phyloP scores from a whole-genome alignment of 2,329 filamentous ascomycete species.

The Neodidymelliopsis sp. region DNA sequence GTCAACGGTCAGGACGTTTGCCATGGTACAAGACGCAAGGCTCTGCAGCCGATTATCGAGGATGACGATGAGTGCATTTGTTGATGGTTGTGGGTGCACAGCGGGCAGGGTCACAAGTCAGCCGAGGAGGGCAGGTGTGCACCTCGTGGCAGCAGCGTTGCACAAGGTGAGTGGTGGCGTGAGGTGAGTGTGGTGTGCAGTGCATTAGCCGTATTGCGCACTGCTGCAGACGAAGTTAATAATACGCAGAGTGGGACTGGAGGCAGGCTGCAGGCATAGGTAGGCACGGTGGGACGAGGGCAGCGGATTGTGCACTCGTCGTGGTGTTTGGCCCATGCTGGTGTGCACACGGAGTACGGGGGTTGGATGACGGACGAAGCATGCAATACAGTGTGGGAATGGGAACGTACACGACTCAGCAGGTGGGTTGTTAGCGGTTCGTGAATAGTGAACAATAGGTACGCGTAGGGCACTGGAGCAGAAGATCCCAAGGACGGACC shows the following conservation, averaged over 20 bases:
- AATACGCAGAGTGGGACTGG: slow-evolving; percentile 16
- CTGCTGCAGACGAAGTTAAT: slow-evolving; percentile 16
- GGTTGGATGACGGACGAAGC: too few species aligned
- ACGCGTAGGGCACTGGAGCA: slow-evolving; percentile 1
- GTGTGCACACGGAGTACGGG: too few species aligned
- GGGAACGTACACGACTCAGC: slow-evolving; percentile 3
- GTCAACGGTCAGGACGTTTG: slow-evolving; percentile 1
- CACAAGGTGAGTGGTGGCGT: slow-evolving; percentile 16
- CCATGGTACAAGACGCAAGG: not conserved
- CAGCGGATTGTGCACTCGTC: slow-evolving; percentile 6
- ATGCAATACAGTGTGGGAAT: too few species aligned
- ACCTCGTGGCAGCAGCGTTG: slow-evolving; percentile 11
- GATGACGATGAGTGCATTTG: not conserved
- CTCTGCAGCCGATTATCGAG: not conserved
- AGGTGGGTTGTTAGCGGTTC: not conserved
- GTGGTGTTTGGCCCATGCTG: not conserved
- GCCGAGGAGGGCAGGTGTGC: slow-evolving; percentile 8
- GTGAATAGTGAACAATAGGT: not conserved
- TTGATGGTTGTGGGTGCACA: slow-evolving; percentile 1
- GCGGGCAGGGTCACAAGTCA: slow-evolving; percentile 2
- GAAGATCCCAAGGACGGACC: slow-evolving; percentile 4
- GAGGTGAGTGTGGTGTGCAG: slow-evolving; percentile 16
- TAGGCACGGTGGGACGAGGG: slow-evolving; percentile 2
- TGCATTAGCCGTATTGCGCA: slow-evolving; percentile 17
- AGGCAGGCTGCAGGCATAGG: too few species aligned